Evolutionary conservation across 1,284 basidiomycete species (phyloP), one percentile per base, ranked within the genome.

Genomic region (Puccinia hordei): DNA sequence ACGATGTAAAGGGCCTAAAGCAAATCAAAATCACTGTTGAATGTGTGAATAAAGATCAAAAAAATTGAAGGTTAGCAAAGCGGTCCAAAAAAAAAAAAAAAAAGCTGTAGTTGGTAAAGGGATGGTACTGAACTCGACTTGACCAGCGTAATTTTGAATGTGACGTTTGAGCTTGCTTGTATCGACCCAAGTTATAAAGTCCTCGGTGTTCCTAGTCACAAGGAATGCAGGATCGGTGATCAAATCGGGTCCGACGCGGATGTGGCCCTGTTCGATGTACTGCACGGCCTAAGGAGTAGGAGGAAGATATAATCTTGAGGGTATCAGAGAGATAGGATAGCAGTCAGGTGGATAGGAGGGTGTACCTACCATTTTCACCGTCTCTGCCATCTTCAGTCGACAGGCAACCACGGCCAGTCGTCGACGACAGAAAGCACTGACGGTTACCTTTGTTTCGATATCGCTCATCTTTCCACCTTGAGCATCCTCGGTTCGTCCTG

Each of bases 161-260:
- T 93, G 95, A 82, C 96, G 90, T 90, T 97, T 98, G 86, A 98
- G 90, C 86, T 96, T 97, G 83, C 92, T 95, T 33, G 94, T 95
- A 86, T 99, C 95, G 22, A 99, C 95, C 97, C 97, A 99, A 27
- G 97, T 98, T 68, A 99, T 94, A 87, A 98, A 99, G 88, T 99
- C 97, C 85, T 99, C 95, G 94, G 97, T 95, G 83, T 95, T 93
- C 66, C 85, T 83, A 33, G 95, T 97, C 82, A 99, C 95, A 81
- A 99, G 89, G 87, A 92, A 98, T 0, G 96, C 97, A 1, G 97
- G 97, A 86, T 99, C 97, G 0, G 93, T 96, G 84, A 99, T 91
- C 0, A 93, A 93, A 84, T 98, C 93, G 35, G 97, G 94, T 8
- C 97, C 97, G 17, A 99, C 95, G 46, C 97, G 91, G 82, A 99